Base-by-base conservation (phyloP, 306 rosid genomes). In the Hippophae tibetana region DNA sequence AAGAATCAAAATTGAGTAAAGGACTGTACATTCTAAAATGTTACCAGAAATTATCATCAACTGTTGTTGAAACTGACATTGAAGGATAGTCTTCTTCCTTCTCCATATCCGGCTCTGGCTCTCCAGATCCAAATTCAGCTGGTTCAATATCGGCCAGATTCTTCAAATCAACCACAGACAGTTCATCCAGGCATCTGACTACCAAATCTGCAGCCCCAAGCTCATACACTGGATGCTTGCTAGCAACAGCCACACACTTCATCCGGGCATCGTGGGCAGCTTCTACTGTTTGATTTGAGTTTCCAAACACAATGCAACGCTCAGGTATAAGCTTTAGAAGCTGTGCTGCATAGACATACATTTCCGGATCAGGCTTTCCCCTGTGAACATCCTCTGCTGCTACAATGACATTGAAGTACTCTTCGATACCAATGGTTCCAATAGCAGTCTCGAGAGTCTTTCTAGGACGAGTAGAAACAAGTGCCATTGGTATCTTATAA, bases 191-290 rank as follows among this genome's bases (percentile, higher is more conserved):
- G 54, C 53, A 79, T 74, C 88, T 85, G 55, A 92, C 99, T 44
- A 92, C 93, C 77, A 92, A 70, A 62, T 92, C 95, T 1, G 99
- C 97, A 51, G 99, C 97, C 66, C 78, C 80, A 41, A 92, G 95
- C 79, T 92, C 99, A 26, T 85, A 92, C 42, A 86, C 86, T 13
- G 94, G 99, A 76, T 92, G 99, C 79, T 86, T 88, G 80, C 99
- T 92, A 47, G 99, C 99, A 58, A 92, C 94, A 31, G 95, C 99
- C 43, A 92, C 88, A 56, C 99, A 92, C 88, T 92, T 92, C 96
- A 92, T 92, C 71, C 76, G 73, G 0, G 89, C 95, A 66, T 92
- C 97, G 42, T 88, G 97, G 42, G 99, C 97, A 13, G 97, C 99
- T 80, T 92, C 99, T 72, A 92, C 94, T 0, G 97, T 88, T 64